Conservation (phyloP, 1,139 yeast species). For the Kazachstania sp. region DNA sequence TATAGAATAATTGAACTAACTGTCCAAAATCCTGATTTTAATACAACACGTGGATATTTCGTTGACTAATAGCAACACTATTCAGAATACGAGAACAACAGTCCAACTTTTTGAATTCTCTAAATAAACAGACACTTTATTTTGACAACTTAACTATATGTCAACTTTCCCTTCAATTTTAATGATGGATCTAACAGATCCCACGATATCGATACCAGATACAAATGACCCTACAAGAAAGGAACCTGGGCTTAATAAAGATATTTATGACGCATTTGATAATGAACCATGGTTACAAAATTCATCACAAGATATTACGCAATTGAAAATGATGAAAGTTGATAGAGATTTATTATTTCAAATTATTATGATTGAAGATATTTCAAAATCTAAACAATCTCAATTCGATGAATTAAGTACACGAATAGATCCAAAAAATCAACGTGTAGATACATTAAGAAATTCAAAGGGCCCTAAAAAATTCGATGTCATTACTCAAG, state of each 20-base stretch:
- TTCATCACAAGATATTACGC: conserved; percentile 10
- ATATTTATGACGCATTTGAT: conserved; percentile 16
- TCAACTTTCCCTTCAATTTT: conserved; percentile 9
- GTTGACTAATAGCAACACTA: no score
- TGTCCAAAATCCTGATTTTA: no score
- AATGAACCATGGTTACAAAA: conserved; percentile 21
- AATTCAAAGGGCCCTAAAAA: conserved; percentile 5
- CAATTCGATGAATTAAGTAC: conserved; percentile 32
- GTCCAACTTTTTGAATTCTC: no score
- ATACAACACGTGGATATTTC: no score
- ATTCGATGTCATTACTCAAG: conserved; percentile 17
- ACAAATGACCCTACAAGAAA: conserved; percentile 1
- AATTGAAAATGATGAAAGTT: conserved; percentile 13
- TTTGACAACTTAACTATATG: neutral
- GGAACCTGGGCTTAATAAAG: conserved; percentile 10
- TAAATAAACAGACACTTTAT: no score
- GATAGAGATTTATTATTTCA: conserved; percentile 33
- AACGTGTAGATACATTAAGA: conserved; percentile 25
- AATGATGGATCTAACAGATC: conserved; percentile 15
- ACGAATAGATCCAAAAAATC: conserved; percentile 25
- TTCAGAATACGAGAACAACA: no score
- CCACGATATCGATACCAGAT: conserved; percentile 7
- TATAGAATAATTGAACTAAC: no score
- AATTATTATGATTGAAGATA: conserved; percentile 34
- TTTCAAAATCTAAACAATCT: conserved; percentile 30